Evolutionary conservation across 1,139 yeast genomes (phyloP).

Genomic region (Saccharomyces pastorianus): DNA sequence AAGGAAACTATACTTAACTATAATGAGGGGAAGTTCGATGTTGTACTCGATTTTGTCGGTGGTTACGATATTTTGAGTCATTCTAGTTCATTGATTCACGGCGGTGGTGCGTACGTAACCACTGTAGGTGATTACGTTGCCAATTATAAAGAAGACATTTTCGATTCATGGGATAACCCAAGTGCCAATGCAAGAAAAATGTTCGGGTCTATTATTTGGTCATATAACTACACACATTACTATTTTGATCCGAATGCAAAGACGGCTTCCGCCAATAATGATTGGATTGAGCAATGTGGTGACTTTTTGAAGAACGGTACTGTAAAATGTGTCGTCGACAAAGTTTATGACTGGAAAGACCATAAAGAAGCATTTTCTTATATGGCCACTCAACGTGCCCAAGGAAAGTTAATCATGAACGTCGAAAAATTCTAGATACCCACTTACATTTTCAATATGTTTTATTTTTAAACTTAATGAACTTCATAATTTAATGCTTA

Average conservation of each 20-base stretch:
- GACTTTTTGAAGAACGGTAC: constrained; percentile 39
- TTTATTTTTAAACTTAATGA: neutral
- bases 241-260: constrained; percentile 30
- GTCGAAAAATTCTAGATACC: constrained; percentile 32
- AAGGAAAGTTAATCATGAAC: constrained; percentile 54
- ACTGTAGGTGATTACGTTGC: constrained; percentile 47
- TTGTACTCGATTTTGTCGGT: constrained; percentile 45
- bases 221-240: constrained; percentile 32
- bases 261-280: constrained; percentile 19
- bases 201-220: constrained; percentile 31
- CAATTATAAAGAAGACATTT: constrained; percentile 33
- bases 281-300: constrained; percentile 33
- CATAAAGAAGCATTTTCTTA: constrained; percentile 45
- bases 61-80: constrained; percentile 34
- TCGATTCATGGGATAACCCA: constrained; percentile 33
- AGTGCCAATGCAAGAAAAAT: constrained; percentile 35
- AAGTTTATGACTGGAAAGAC: constrained; percentile 46
- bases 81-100: constrained; percentile 30
- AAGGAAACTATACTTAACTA: constrained; percentile 23
- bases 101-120: constrained; percentile 43
- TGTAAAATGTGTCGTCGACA: constrained; percentile 43
- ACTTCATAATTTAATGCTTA: neutral
- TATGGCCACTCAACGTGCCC: constrained; percentile 44
- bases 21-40: constrained; percentile 34
- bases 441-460: neutral